Conservation (phyloP, 2,329 filamentous ascomycete genomes). For the Corniculantispora saksenae region DNA sequence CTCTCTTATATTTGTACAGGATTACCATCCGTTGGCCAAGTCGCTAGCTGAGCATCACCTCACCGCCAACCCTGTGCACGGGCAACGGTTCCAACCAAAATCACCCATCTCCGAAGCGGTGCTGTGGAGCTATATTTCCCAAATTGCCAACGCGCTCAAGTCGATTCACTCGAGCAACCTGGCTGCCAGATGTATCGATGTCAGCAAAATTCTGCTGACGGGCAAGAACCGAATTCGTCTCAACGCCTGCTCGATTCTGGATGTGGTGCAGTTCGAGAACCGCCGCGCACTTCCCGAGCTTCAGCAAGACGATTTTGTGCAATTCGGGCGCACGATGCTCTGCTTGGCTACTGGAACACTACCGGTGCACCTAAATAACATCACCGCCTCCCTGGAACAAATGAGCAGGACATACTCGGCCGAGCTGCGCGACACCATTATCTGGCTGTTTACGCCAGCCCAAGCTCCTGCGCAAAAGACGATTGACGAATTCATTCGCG, state of each 20-base stretch:
- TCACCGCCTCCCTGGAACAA: conserved; percentile 72
- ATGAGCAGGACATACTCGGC: conserved; percentile 75
- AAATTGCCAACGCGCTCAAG: conserved; percentile 85
- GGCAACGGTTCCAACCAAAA: conserved; percentile 48
- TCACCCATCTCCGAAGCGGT: conserved; percentile 66
- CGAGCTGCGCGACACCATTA: conserved; percentile 75
- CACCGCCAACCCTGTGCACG: conserved; percentile 38
- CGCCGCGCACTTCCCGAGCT: conserved; percentile 69
- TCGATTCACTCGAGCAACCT: conserved; percentile 79
- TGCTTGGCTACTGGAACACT: conserved; percentile 72
- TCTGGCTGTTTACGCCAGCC: conserved; percentile 75
- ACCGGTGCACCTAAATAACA: conserved; percentile 56
- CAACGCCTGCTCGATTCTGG: conserved; percentile 84
- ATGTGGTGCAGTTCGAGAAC: conserved; percentile 82
- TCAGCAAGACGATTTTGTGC: conserved; percentile 83
- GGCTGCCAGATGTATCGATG: conserved; percentile 81
- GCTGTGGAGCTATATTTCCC: conserved; percentile 89
- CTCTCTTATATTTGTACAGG: conserved; percentile 89
- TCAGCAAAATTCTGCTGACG: conserved; percentile 86
- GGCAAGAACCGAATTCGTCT: conserved; percentile 88
- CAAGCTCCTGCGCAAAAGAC: conserved; percentile 61
- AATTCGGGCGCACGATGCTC: conserved; percentile 83
- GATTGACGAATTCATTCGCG: conserved; percentile 76
- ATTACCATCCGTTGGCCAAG: conserved; percentile 89
- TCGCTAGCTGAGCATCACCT: conserved; percentile 85